phyloP scores from a whole-genome alignment of 805 yeast species.

The Cyberlindnera americana region DNA sequence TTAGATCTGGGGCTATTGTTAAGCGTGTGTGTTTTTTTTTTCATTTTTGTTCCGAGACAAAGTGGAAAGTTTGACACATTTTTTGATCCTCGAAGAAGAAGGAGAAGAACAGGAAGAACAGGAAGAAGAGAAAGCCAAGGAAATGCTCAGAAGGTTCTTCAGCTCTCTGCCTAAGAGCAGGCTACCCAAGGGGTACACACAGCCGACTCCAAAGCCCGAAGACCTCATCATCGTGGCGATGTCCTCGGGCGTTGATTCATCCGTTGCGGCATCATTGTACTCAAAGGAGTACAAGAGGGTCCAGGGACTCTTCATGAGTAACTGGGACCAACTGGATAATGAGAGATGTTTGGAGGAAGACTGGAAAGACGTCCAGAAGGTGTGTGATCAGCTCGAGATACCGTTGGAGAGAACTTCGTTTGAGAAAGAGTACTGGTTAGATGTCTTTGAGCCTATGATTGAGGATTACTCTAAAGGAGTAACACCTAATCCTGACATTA shows the following conservation, averaged over 20 bases:
- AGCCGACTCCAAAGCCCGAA: conserved; percentile 40
- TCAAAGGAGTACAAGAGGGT: conserved; percentile 56
- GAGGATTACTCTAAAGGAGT: conserved; percentile 62
- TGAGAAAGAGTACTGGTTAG: conserved; percentile 89
- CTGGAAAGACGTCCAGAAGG: conserved; percentile 77
- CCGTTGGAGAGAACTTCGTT: conserved; percentile 76
- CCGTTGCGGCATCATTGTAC: conserved; percentile 75
- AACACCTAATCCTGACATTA: conserved; percentile 95
- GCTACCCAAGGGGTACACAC: conserved; percentile 29
- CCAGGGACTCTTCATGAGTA: conserved; percentile 87
- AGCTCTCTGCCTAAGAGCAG: conserved; percentile 8
- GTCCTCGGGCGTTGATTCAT: conserved; percentile 97
- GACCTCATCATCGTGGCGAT: conserved; percentile 81
- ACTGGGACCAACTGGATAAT: conserved; percentile 45
- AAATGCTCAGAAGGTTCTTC: background rate
- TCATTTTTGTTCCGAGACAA: background rate
- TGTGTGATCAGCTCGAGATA: conserved; percentile 57
- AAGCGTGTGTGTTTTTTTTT: too few relatives aligned
- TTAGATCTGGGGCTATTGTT: too few relatives aligned
- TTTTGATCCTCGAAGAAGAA: background rate
- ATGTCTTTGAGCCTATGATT: conserved; percentile 92
- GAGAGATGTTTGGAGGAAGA: conserved; percentile 79
- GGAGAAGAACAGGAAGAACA: background rate
- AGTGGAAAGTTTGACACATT: background rate
- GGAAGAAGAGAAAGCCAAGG: background rate